Evolutionary conservation across 352 stramenopile genomes (phyloP), one percentile per base, ranked within the genome.

Genomic region (Pythium insidiosum): DNA sequence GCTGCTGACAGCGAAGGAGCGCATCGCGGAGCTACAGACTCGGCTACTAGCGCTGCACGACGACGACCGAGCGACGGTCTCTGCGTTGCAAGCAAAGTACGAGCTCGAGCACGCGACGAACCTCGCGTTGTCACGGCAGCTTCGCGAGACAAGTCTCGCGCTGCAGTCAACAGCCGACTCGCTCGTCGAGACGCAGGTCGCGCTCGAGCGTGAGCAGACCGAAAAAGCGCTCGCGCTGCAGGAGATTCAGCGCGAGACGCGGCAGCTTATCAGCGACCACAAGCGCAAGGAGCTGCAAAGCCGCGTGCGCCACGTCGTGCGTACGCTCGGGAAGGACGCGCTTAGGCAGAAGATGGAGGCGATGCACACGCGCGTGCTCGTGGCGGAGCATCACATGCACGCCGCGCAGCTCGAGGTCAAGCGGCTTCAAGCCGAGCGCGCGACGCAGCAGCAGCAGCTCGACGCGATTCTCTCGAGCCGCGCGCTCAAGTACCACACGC

Each of bases 331-430:
- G 4, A 79, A 77, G 36, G 71, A 86, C n/a, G 68, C 73, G 9
- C 47, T 89, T 10, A 61, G 53, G 4, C 61, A 74, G 6, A 84
- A 87, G n/a, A 70, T 84, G 57, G 74, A 84, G 43, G 52, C 54
- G 11, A 49, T 87, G 6, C 59, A 81, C 35, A 66, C 55, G 0
- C 60, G 71, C 20, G 54, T 62, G 3, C 61, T 84, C 23, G 55
- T 66, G 4, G 69, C 74, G 0, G 74, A 87, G 38, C 71, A 87
- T 20, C 50, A 53, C 16, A 73, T 81, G 66, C 68, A 67, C 2
- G 63, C 56, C 0, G 63, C 71, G 6, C 67, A 82, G 47, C 44
- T 83, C 4, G 61, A 84, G 36, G 51, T 51, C 37, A 51, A 40
- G 4, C 43, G 61, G 19, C 61, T 63, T 5, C 46, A 42, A 42